Base-by-base conservation (phyloP, 495 filamentous ascomycete genomes). In the Glonium stellatum region DNA sequence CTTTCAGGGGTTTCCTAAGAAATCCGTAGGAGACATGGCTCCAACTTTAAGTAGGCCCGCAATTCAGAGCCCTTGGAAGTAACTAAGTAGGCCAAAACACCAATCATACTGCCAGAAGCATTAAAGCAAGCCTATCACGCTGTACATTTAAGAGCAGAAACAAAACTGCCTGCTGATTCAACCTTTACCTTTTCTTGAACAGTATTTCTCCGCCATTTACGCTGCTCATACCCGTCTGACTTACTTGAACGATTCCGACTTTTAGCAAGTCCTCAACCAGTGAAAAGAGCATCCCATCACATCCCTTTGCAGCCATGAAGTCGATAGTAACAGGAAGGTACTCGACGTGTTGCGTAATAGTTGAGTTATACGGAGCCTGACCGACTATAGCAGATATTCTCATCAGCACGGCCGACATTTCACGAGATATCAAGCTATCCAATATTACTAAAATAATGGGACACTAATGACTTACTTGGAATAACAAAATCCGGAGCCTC, bases 281-380 rank as follows among this genome's bases (percentile, higher is more conserved):
- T 35, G 71, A 75, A 13, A 78, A 81, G 47, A 87, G 67, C 70
- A 87, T 73, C 0, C 78, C 75, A 71, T 88, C 85, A 59, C 85
- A 87, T 0, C 83, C 84, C 49, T 79, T 78, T 1, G 82, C 79
- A 2, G 79, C 83, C 67, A 84, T 69, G 37, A 88, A 73, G 58
- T 80, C 76, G 19, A 86, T 76, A 0, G 77, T 78, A 0, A 88
- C 83, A 1, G 84, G 84, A 36, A 86, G 61, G 34, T 74, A 73
- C 70, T 87, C 84, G 25, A 70, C 71, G 49, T 81, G 72, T 1
- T 76, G 51, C 0, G 81, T 82, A 54, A 86, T 77, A 5, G 71
- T 78, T 5, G 78, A 81, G 58, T 76, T 73, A 51, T 80, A 80
- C 0, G 73, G 55, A 6, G 79, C 75, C 63, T 84, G 71, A 1